Evolutionary conservation across 208 protist genomes (phyloP), one percentile per base, ranked within the genome.

Genomic region (Leishmania amazonensis): DNA sequence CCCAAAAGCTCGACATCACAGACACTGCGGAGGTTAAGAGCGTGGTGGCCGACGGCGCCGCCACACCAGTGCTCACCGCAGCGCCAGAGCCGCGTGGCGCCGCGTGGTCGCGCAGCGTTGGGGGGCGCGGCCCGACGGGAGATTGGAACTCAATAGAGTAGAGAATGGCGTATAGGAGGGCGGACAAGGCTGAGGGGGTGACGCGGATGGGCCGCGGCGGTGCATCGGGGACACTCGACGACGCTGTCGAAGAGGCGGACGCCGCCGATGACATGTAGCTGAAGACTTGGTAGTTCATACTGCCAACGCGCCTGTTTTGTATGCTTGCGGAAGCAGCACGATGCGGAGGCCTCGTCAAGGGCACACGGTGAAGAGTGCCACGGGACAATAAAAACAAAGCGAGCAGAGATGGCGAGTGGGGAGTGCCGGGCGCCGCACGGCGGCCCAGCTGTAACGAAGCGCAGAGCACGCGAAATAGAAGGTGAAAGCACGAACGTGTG

Each of bases 81-180:
- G 72, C 53, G 35, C 57, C 4, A 73, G 49, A 24, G 21, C 77
- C 40, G 11, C 78, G 77, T 15, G 60, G 45, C 5, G 78, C 31
- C 17, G 74, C 51, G 73, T 67, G 51, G 47, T 76, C 53, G 57
- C 79, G 84, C 80, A 88, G 72, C 9, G 80, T 58, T 7, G 72
- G 62, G 8, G 84, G 84, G 3, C 81, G 78, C 53, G 87, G 87
- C 47, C 83, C 87, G 9, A 87, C 75, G 0, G 92, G 92, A 8
- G 88, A 83, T 65, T 96, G 91, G 78, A 94, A 95, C 74, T 96
- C 91, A 35, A 96, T 91, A 1, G 90, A 86, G 83, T 93, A 89
- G 17, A 95, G 83, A 81, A 96, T 90, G 38, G 88, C 86, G 76
- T 92, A 94, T 11, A 96, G 71, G 35, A 96, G 81, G 67, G 85